Percentiles rank a stretch among this genome's conserved stretches.
Evolutionary conservation across 73 alveolate species (phyloP).

Genomic region (Paraurostyla sp.): DNA sequence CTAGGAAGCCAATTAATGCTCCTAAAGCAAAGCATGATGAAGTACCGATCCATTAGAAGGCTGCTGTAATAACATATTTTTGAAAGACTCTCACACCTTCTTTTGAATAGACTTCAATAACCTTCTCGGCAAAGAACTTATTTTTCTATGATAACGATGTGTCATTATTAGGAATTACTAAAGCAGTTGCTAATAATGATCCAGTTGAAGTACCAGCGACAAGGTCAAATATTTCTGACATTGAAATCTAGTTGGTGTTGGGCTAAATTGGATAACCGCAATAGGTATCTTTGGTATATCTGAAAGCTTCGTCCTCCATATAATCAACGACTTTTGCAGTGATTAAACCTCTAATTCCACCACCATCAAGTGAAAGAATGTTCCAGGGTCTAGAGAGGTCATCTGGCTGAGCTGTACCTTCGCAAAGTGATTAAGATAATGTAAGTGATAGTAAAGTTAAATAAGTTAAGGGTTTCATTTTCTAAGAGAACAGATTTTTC

Average conservation of each 20-base stretch:
- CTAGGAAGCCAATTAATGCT: background rate
- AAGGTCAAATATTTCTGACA: slow-evolving; percentile 60
- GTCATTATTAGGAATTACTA: slow-evolving; percentile 30
- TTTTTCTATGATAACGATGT: background rate
- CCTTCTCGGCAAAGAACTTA: slow-evolving; percentile 22
- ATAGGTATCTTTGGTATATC: background rate
- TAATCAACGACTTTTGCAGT: slow-evolving; percentile 52
- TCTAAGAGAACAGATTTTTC: background rate
- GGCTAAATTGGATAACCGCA: slow-evolving; percentile 15
- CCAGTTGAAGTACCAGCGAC: slow-evolving; percentile 66
- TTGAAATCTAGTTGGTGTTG: background rate
- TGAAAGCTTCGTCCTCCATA: slow-evolving; percentile 54
- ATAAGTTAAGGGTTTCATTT: slow-evolving; percentile 5
- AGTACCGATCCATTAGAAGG: background rate
- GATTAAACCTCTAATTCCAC: slow-evolving; percentile 64
- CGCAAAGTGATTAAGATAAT: background rate
- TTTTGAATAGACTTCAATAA: slow-evolving; percentile 36
- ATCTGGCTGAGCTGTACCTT: background rate
- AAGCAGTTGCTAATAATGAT: slow-evolving; percentile 23
- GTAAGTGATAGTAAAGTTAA: background rate
- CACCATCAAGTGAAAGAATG: slow-evolving; percentile 68
- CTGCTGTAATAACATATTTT: background rate
- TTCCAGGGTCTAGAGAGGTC: slow-evolving; percentile 41
- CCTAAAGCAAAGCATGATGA: background rate
- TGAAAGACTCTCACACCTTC: slow-evolving; percentile 6